phyloP scores from a whole-genome alignment of 2,329 filamentous ascomycete species.

The Fusarium hainanense region DNA sequence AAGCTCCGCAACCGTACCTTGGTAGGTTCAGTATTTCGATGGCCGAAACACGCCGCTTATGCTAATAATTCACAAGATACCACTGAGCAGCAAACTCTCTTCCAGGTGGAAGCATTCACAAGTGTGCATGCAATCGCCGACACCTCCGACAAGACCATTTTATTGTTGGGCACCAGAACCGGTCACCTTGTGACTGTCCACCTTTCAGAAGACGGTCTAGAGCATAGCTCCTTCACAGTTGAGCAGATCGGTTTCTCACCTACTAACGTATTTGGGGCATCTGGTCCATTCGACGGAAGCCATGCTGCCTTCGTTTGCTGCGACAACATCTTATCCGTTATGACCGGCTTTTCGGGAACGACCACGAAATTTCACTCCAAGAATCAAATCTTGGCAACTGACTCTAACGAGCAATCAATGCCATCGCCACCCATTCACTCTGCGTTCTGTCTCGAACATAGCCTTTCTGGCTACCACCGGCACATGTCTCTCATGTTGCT shows the following conservation, averaged over 20 bases:
- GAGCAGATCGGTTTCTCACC: conserved; percentile 54
- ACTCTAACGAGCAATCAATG: conserved; percentile 59
- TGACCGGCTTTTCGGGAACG: conserved; percentile 52
- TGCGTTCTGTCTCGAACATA: conserved; percentile 56
- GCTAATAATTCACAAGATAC: conserved; percentile 19
- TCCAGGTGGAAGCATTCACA: conserved; percentile 57
- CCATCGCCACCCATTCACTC: conserved; percentile 61
- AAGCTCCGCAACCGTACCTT: conserved; percentile 13
- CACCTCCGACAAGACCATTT: conserved; percentile 40
- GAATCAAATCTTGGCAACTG: conserved; percentile 63
- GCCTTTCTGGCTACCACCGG: conserved; percentile 53
- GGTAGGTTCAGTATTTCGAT: conserved; percentile 22
- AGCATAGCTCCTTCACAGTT: conserved; percentile 44
- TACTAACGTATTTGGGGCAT: conserved; percentile 49
- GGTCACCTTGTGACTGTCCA: conserved; percentile 61
- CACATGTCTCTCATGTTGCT: conserved; percentile 62
- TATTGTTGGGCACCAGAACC: conserved; percentile 63
- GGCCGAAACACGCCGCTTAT: neutral
- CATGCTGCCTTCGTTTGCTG: conserved; percentile 59
- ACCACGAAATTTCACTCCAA: conserved; percentile 53
- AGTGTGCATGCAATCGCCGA: conserved; percentile 55
- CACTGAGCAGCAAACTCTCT: neutral
- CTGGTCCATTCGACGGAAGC: conserved; percentile 39
- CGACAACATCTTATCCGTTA: conserved; percentile 58
- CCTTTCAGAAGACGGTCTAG: conserved; percentile 31